Evolutionary conservation across 768 basidiomycete genomes (phyloP).

Genomic region (Dacryopinax spathularia): DNA sequence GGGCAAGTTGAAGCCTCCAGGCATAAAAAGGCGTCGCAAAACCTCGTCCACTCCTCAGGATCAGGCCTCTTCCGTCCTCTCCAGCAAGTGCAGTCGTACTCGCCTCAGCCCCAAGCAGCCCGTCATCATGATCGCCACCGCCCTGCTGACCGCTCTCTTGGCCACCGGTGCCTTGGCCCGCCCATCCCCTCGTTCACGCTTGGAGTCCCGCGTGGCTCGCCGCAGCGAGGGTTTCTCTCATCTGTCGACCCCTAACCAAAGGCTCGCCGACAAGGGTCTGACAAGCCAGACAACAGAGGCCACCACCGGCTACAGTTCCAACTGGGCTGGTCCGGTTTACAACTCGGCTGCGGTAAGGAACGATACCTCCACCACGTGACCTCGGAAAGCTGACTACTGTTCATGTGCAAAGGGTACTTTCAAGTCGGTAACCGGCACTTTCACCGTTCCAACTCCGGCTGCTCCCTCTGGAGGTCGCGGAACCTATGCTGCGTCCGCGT

Average conservation of each 20-base stretch:
- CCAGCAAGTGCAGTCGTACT: neutral
- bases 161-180: constrained; percentile 17
- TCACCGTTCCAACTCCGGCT: constrained; percentile 23
- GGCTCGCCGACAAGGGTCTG: constrained; percentile 12
- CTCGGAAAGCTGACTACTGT: neutral
- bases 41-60: neutral
- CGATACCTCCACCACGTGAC: neutral
- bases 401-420: constrained; percentile 19
- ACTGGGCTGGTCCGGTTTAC: constrained; percentile 28
- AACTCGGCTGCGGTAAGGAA: constrained; percentile 16
- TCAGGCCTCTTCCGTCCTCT: neutral
- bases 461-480: constrained; percentile 15
- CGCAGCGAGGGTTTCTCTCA: constrained; percentile 13
- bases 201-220: constrained; percentile 15
- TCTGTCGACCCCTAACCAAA: neutral
- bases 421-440: constrained; percentile 27
- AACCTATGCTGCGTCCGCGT: constrained; percentile 23
- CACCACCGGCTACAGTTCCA: constrained; percentile 20
- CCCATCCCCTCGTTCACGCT: constrained; percentile 12
- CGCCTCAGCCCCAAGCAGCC: constrained; percentile 12
- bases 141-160: constrained; percentile 17
- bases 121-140: constrained; percentile 12
- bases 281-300: constrained; percentile 10
- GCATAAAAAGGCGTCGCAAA: neutral
- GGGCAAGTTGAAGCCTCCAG: neutral